Conservation (phyloP, 768 basidiomycete species). For the Omphalotus guepiniiformis region DNA sequence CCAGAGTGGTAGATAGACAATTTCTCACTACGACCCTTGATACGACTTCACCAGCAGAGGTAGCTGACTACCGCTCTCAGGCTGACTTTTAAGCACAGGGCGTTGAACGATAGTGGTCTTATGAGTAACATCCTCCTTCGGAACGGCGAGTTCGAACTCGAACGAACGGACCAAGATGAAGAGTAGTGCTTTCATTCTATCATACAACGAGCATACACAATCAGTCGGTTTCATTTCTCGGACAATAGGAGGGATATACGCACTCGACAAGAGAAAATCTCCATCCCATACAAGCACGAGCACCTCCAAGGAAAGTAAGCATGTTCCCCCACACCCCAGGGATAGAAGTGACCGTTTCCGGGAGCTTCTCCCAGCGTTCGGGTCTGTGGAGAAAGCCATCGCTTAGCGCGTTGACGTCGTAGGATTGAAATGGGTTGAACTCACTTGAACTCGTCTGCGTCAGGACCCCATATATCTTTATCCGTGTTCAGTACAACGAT, state of each 20-base stretch:
- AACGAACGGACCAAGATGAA: slow-evolving; percentile 32
- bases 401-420: slow-evolving; percentile 3
- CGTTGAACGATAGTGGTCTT: slow-evolving; percentile 22
- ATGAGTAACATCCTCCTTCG: slow-evolving; percentile 20
- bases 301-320: slow-evolving; percentile 42
- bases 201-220: too few species aligned
- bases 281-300: slow-evolving; percentile 44
- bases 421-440: slow-evolving; percentile 7
- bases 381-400: slow-evolving; percentile 44
- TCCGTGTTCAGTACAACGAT: slow-evolving; percentile 49
- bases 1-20: too few species aligned
- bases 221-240: background rate
- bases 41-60: slow-evolving; percentile 14
- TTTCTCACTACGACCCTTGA: too few species aligned
- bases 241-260: slow-evolving; percentile 15
- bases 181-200: slow-evolving; percentile 28
- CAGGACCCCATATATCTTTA: slow-evolving; percentile 56
- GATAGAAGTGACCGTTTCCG: slow-evolving; percentile 37
- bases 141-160: slow-evolving; percentile 32
- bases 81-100: slow-evolving; percentile 22
- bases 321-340: slow-evolving; percentile 55
- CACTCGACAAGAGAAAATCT: slow-evolving; percentile 42
- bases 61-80: slow-evolving; percentile 20
- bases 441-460: slow-evolving; percentile 57
- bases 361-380: slow-evolving; percentile 54